These are phyloP conservation scores for Penicillium sp. DNA, from an alignment of 2,329 filamentous ascomycete species.

Conservation along the genomic window DNA sequence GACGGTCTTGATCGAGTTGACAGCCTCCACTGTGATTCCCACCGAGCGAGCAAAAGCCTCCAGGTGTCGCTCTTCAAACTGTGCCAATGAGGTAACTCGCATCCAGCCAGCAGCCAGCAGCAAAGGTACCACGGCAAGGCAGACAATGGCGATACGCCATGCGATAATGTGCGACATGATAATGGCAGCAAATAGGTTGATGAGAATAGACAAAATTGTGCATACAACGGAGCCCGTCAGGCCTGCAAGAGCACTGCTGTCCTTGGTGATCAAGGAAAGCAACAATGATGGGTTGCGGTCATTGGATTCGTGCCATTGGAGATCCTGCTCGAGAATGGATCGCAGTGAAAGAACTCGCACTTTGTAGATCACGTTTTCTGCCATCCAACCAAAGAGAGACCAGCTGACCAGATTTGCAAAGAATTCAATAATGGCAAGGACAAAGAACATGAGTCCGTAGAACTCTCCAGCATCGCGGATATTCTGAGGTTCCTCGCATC, in stretches of 20 bases:
- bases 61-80: slow-evolving; percentile 55
- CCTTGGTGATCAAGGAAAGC: slow-evolving; percentile 66
- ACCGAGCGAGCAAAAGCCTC: slow-evolving; percentile 53
- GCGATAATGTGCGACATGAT: slow-evolving; percentile 69
- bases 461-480: slow-evolving; percentile 54
- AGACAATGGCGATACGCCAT: slow-evolving; percentile 74
- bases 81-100: slow-evolving; percentile 60
- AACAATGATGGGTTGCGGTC: slow-evolving; percentile 61
- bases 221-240: slow-evolving; percentile 70
- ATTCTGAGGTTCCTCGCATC: slow-evolving; percentile 51
- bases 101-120: slow-evolving; percentile 68
- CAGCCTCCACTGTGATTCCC: slow-evolving; percentile 52
- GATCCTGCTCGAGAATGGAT: slow-evolving; percentile 62
- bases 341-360: slow-evolving; percentile 64
- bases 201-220: slow-evolving; percentile 65
- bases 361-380: slow-evolving; percentile 65
- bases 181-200: slow-evolving; percentile 68
- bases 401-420: slow-evolving; percentile 62
- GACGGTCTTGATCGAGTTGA: slow-evolving; percentile 53
- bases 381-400: slow-evolving; percentile 57
- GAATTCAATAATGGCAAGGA: slow-evolving; percentile 60
- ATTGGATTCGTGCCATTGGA: slow-evolving; percentile 68
- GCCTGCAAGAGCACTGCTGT: slow-evolving; percentile 66
- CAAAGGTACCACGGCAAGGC: slow-evolving; percentile 65
- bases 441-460: slow-evolving; percentile 60